These are phyloP conservation scores for Seminavis robusta DNA, from an alignment of 108 stramenopile species.

Conservation along the genomic window DNA sequence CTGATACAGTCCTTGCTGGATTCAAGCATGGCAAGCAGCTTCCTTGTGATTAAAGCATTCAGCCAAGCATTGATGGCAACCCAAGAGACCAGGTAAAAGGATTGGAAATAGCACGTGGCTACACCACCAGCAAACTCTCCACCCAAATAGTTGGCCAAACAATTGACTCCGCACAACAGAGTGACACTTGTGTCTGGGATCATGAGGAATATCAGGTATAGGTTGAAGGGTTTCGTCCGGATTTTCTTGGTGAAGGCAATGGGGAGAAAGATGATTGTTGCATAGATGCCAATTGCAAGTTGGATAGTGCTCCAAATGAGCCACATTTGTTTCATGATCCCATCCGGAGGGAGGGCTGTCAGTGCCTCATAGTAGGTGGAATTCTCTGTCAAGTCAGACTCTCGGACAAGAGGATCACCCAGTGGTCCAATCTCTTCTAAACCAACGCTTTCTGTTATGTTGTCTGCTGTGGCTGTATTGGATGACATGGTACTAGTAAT, in stretches of 20 bases:
- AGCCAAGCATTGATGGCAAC: slow-evolving; percentile 7
- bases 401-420: no score
- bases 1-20: background rate
- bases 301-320: no score
- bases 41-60: slow-evolving; percentile 2
- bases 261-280: slow-evolving; percentile 10
- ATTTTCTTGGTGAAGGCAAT: slow-evolving; percentile 3
- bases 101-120: slow-evolving; percentile 10
- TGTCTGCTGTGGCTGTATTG: no score
- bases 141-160: slow-evolving; percentile 1
- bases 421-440: no score
- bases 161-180: slow-evolving; percentile 6
- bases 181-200: slow-evolving; percentile 11
- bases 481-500: no score
- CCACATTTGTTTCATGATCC: no score
- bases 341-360: no score
- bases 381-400: no score
- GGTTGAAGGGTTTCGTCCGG: slow-evolving; percentile 11
- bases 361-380: no score
- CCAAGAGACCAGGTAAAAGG: slow-evolving; percentile 12
- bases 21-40: slow-evolving; percentile 6
- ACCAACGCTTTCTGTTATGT: no score
- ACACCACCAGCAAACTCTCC: no score
- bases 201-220: slow-evolving; percentile 10
- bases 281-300: no score